Base-by-base conservation (phyloP, 305 asterid genomes). In the Solanum chacoense region DNA sequence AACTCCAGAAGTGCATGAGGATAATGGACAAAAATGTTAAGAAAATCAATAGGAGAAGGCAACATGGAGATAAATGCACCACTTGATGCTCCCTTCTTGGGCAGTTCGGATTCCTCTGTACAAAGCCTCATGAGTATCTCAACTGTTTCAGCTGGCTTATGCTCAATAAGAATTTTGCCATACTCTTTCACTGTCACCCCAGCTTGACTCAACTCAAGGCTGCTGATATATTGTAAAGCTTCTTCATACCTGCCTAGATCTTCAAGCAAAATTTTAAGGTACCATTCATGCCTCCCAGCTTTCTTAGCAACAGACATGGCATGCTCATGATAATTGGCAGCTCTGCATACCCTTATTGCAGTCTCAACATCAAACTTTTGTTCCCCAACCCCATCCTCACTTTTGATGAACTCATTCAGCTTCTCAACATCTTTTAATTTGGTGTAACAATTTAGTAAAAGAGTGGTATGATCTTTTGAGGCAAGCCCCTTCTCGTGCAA, bases 31-130 rank as follows among this genome's bases (percentile, higher is more conserved):
- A 96, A 97, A 87, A 97, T 94, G 90, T 94, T 97, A 90, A 95
- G 93, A 93, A 97, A 97, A 94, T 97, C 99, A 90, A 97, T 98
- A 74, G 99, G 99, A 85, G 99, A 97, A 67, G 99, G 99, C 95
- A 96, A 91, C 98, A 97, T 96, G 88, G 98, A 92, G 84, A 95
- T 89, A 91, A 93, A 95, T 87, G 95, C 78, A 74, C 91, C 90
- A 71, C 92, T 92, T 80, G 96, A 89, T 88, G 94, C 90, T 69
- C 93, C 93, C 67, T 85, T 93, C 92, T 92, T 95, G 88, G 90
- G 28, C 11, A 90, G 88, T 85, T 97, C 98, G 59, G 93, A 94
- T 90, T 95, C 99, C 89, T 97, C 99, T 34, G 98, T 96, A 89
- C 99, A 96, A 89, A 97, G 98, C 92, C 98, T 94, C 98, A 95